Conservation (phyloP, 2,329 filamentous ascomycete genomes). For the Verticillium klebahnii region DNA sequence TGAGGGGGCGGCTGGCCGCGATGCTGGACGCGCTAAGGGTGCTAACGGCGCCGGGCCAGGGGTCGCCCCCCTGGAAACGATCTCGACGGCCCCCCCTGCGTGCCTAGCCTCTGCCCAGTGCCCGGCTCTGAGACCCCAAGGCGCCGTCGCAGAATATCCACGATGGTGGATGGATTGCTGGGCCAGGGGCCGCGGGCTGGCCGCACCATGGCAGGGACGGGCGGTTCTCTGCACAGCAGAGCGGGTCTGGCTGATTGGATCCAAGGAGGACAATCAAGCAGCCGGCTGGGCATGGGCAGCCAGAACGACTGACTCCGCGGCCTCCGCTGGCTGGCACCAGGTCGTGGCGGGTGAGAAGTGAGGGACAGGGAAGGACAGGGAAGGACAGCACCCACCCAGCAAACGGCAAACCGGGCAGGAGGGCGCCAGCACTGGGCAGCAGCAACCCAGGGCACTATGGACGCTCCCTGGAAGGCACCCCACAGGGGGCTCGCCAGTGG, state of each 20-base stretch:
- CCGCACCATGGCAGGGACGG: not conserved
- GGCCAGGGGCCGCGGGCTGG: not conserved
- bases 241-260: not conserved
- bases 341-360: not conserved
- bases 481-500: not conserved
- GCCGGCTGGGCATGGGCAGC: not conserved
- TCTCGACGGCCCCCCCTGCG: not conserved
- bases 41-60: not conserved
- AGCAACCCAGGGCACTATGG: not conserved
- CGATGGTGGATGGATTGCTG: not conserved
- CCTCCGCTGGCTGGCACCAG: not conserved
- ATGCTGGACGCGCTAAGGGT: not conserved
- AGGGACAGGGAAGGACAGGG: not conserved
- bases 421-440: not conserved
- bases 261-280: not conserved
- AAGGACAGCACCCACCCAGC: not conserved
- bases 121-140: not conserved
- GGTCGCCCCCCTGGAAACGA: not conserved
- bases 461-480: not conserved
- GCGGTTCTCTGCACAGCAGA: not conserved
- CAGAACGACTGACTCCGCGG: not conserved
- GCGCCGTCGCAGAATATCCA: not conserved
- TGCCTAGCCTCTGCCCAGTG: not conserved
- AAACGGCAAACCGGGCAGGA: not conserved
- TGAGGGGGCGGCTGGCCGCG: not conserved